Evolutionary conservation across 1,139 yeast genomes (phyloP), one percentile per base, ranked within the genome.

Genomic region (Debaryomyces sp.): DNA sequence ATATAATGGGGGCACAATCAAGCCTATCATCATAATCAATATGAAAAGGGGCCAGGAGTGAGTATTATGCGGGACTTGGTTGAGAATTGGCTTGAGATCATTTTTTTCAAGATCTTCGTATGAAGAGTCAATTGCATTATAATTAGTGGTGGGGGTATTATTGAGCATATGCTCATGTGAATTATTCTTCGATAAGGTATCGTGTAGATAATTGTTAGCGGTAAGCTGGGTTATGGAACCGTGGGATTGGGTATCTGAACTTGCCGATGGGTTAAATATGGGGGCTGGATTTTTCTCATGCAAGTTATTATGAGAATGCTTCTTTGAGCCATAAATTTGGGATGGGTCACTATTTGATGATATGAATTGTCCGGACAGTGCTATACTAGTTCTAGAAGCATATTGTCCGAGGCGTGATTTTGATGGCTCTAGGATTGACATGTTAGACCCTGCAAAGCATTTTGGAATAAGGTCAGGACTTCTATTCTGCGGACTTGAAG

Each of bases 1-100:
- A 53, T 58, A 73, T 5, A 73, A 41, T 2, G 78, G 78, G 5
- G 77, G 77, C 1, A 70, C 53, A 8, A 71, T 39, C 18, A 71
- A 55, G 2, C 75, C 75, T 6, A 67, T 17, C 3, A 63, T 40
- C 71, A 68, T 62, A 56, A 70, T 49, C 13, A 54, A 15, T 0
- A 45, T 4, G 48, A 62, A 67, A 36, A 55, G 52, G 6, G 52
- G n/a, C 66, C 63, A 58, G 1, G 63, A 50, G 43, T 56, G 64
- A 29, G 29, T 27, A 44, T 33, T 29, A 26, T 40, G 33, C 23
- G 26, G 24, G 17, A 17, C 15, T 17, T 24, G 23, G 13, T 24
- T 30, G 27, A 15, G 15, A 13, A 9, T 15, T 10, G 15, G 13
- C 8, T 29, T 26, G 27, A 41, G 36, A 6, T 9, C 37, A 10